Evolutionary conservation across 129 eudicot species (phyloP).

Genomic region (Helianthus tuberosus): DNA sequence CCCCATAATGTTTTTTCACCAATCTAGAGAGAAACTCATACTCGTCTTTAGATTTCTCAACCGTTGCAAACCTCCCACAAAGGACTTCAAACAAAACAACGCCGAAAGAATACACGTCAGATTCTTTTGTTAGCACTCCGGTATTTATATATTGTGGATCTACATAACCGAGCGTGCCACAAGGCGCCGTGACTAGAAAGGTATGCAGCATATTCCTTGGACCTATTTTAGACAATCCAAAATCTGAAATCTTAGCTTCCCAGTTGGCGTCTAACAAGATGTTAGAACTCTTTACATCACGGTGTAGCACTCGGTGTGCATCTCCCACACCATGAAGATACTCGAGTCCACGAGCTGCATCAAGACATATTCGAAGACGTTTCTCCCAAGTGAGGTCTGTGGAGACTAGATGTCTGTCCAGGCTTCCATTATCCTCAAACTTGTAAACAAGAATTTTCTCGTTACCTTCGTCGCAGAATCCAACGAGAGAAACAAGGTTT

Average conservation of each 20-base stretch:
- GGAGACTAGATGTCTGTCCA: not conserved
- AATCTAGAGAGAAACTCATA: too few species aligned
- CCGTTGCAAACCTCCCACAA: too few species aligned
- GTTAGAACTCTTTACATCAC: not conserved
- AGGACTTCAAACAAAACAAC: too few species aligned
- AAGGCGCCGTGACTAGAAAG: too few species aligned
- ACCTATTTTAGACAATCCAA: too few species aligned
- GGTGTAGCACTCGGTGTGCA: conserved; percentile 10
- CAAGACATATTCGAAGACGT: conserved; percentile 23
- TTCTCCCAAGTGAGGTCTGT: conserved; percentile 4
- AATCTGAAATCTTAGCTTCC: not conserved
- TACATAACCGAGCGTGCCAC: too few species aligned
- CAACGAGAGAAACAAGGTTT: conserved; percentile 12
- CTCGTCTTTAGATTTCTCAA: too few species aligned
- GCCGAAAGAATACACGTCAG: too few species aligned
- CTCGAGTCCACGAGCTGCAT: conserved; percentile 12
- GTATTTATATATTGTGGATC: too few species aligned
- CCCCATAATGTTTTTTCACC: too few species aligned
- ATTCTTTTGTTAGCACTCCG: too few species aligned
- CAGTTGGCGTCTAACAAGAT: not conserved
- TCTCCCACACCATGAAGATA: conserved; percentile 1
- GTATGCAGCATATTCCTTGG: too few species aligned
- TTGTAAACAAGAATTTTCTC: conserved; percentile 19
- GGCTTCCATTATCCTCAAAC: conserved; percentile 13
- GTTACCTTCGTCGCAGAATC: not conserved